These are phyloP conservation scores for Colletotrichum magnum DNA, from an alignment of 2,329 filamentous ascomycete species.

Conservation along the genomic window DNA sequence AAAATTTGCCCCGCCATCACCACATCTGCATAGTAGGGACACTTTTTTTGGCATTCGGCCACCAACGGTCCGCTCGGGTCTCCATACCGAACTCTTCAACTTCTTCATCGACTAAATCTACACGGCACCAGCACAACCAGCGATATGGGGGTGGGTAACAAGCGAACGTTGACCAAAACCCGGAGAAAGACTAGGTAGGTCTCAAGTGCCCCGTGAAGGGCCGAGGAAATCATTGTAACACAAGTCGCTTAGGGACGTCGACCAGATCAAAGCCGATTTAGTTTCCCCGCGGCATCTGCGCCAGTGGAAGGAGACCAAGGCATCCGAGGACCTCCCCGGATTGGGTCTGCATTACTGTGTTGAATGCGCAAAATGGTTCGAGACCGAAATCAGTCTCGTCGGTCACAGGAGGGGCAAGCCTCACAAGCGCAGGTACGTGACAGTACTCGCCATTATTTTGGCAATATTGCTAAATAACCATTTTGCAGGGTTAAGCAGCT, in stretches of 20 bases:
- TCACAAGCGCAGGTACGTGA: conserved; percentile 85
- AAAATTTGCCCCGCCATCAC: conserved; percentile 29
- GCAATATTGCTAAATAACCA: conserved; percentile 9
- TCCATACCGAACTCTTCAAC: too few relatives aligned
- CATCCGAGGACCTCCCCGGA: conserved; percentile 87
- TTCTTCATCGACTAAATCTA: too few relatives aligned
- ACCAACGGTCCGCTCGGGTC: neutral
- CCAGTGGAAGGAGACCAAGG: conserved; percentile 83
- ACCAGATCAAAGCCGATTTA: conserved; percentile 91
- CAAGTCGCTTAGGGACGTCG: conserved; percentile 79
- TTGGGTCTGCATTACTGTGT: conserved; percentile 90
- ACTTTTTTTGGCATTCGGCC: conserved; percentile 29
- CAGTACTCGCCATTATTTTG: neutral
- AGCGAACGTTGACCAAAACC: conserved; percentile 80
- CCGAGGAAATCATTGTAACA: conserved; percentile 14
- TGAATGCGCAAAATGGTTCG: conserved; percentile 97
- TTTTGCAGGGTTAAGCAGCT: conserved; percentile 80
- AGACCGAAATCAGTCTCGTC: conserved; percentile 82
- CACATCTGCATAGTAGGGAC: neutral
- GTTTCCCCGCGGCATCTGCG: conserved; percentile 83
- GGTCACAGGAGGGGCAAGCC: conserved; percentile 89
- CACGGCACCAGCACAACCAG: too few relatives aligned
- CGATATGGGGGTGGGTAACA: conserved; percentile 78
- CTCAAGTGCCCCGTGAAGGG: conserved; percentile 35
- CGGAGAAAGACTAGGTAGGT: conserved; percentile 77